Conservation (phyloP, 1,284 basidiomycete genomes). For the Sanghuangporus sanghuang region DNA sequence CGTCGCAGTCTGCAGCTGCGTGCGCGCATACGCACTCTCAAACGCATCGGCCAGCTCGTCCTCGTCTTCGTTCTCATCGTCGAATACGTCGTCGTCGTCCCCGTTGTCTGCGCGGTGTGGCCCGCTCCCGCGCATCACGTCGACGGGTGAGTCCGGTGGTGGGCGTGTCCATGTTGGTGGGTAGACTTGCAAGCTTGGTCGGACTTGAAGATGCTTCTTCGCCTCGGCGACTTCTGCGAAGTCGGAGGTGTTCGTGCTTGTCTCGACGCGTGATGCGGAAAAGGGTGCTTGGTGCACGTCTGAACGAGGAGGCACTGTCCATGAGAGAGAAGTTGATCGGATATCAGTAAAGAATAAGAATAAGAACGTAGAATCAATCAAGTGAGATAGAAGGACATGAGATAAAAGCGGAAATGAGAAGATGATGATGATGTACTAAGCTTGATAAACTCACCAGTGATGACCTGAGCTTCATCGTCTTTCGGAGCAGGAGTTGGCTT, state of each 20-base stretch:
- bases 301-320: not conserved
- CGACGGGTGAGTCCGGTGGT: constrained; percentile 14
- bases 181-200: constrained; percentile 7
- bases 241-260: not conserved
- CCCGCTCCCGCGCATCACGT: constrained; percentile 6
- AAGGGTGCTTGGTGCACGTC: not conserved
- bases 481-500: not conserved
- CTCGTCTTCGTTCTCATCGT: not conserved
- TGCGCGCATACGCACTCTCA: constrained; percentile 7
- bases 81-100: constrained; percentile 5
- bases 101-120: constrained; percentile 12
- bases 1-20: not conserved
- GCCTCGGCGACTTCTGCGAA: not conserved
- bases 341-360: not conserved
- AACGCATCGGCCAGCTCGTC: constrained; percentile 9
- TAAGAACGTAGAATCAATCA: not conserved
- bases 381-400: not conserved
- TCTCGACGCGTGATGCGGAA: constrained; percentile 4
- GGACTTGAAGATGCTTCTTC: not conserved
- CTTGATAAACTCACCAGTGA: not conserved
- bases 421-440: not conserved
- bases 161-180: constrained; percentile 6
- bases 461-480: constrained; percentile 5
- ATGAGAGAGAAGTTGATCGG: not conserved
- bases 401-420: not conserved